Evolutionary conservation across 1,284 basidiomycete genomes (phyloP).

Genomic region (Sporisorium sorghi): DNA sequence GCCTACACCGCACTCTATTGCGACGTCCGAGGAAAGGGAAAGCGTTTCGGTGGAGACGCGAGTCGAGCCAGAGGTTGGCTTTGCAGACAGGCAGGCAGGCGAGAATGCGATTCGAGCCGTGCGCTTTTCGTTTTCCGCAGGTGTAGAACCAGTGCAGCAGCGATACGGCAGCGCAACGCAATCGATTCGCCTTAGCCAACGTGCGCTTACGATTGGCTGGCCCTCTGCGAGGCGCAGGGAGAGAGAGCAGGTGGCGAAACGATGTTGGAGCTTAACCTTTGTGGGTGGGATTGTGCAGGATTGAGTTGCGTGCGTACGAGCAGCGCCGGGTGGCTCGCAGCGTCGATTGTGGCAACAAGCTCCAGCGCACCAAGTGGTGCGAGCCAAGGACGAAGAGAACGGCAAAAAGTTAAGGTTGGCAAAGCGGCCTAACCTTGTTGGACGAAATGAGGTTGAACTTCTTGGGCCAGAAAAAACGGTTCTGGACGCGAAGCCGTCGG

Average conservation of each 20-base stretch:
- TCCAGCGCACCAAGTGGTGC: background rate
- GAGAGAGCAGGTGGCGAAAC: background rate
- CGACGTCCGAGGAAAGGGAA: background rate
- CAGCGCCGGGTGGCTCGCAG: background rate
- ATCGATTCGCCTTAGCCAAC: background rate
- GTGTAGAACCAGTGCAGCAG: background rate
- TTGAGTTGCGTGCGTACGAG: conserved; percentile 1
- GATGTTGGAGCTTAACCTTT: conserved; percentile 3
- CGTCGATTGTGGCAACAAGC: conserved; percentile 9
- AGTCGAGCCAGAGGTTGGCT: background rate
- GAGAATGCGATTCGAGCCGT: background rate
- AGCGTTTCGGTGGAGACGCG: background rate
- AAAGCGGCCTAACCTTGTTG: conserved; percentile 30
- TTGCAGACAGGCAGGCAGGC: background rate
- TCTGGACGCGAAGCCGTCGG: conserved; percentile 26
- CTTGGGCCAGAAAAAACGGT: conserved; percentile 12
- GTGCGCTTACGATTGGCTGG: background rate
- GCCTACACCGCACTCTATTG: background rate
- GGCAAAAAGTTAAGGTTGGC: conserved; percentile 34
- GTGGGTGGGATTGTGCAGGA: conserved; percentile 30
- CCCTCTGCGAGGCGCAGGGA: conserved; percentile 3
- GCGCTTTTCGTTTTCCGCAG: background rate
- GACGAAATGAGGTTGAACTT: conserved; percentile 34
- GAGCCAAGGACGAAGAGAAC: conserved; percentile 1
- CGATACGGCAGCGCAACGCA: conserved; percentile 1